Conservation (phyloP, 164 flowering plant species). For the Umbilicus rupestris region DNA sequence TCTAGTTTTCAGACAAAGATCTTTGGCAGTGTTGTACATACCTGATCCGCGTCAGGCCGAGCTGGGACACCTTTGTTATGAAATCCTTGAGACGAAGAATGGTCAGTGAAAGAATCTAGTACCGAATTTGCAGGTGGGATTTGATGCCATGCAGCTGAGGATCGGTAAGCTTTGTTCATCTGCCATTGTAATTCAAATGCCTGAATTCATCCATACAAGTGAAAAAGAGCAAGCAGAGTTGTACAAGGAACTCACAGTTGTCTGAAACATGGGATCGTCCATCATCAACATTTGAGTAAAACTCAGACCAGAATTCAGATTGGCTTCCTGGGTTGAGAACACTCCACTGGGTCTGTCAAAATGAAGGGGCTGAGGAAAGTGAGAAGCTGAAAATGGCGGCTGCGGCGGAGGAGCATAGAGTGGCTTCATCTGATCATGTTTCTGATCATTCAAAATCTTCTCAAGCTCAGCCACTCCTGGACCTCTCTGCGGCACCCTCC, state of each 20-base stretch:
- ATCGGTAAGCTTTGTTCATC: background rate
- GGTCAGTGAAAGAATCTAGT: background rate
- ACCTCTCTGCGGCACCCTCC: background rate
- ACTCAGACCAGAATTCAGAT: background rate
- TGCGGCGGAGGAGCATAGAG: no score
- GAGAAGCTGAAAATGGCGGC: background rate
- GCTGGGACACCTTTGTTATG: background rate
- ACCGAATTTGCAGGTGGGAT: background rate
- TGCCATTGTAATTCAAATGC: background rate
- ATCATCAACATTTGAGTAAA: background rate
- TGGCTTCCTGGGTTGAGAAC: background rate
- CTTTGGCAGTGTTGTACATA: background rate
- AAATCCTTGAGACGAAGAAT: background rate
- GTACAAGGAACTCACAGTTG: background rate
- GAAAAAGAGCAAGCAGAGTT: background rate
- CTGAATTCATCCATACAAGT: background rate
- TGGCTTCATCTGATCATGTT: background rate
- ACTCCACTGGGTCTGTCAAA: background rate
- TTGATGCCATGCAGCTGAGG: background rate
- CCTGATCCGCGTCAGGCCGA: background rate
- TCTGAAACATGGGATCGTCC: background rate
- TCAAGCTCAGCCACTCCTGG: conserved; percentile 5
- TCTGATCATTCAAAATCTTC: background rate
- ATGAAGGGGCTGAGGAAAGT: background rate
- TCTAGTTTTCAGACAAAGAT: background rate